Percentiles rank a stretch among this genome's conserved stretches.
Evolutionary conservation across 768 basidiomycete genomes (phyloP).

Genomic region (Mycena indigotica): DNA sequence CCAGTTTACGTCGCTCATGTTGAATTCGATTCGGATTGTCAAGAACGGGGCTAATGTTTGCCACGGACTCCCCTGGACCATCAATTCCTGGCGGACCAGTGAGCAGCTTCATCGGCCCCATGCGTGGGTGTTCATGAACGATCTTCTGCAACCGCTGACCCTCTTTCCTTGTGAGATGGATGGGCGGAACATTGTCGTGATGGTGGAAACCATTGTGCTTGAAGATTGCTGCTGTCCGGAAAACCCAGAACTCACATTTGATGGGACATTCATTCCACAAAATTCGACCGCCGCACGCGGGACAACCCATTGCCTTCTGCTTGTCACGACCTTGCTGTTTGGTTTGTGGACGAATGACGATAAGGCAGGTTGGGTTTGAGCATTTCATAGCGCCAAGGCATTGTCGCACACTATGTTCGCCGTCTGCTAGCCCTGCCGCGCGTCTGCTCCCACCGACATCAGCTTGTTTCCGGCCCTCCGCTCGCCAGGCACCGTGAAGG

Average conservation of each 20-base stretch:
- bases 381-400: background rate
- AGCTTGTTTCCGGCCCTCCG: too few species aligned
- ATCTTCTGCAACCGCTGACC: conserved; percentile 5
- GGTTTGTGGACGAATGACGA: background rate
- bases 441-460: too few species aligned
- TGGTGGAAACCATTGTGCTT: conserved; percentile 18
- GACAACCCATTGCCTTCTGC: background rate
- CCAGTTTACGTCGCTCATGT: conserved; percentile 19
- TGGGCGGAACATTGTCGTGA: conserved; percentile 20
- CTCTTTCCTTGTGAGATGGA: conserved; percentile 13
- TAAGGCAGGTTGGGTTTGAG: background rate
- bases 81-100: conserved; percentile 22
- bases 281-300: background rate
- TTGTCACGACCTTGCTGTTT: background rate
- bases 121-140: conserved; percentile 15
- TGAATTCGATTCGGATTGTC: conserved; percentile 20
- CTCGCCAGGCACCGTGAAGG: too few species aligned
- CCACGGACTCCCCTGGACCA: conserved; percentile 22
- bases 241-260: background rate
- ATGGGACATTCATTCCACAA: background rate
- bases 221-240: conserved; percentile 18
- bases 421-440: too few species aligned
- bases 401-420: background rate
- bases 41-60: conserved; percentile 17
- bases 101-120: conserved; percentile 20